These are phyloP conservation scores for Zarea fungicola DNA, from an alignment of 2,329 filamentous ascomycete species.

Conservation along the genomic window DNA sequence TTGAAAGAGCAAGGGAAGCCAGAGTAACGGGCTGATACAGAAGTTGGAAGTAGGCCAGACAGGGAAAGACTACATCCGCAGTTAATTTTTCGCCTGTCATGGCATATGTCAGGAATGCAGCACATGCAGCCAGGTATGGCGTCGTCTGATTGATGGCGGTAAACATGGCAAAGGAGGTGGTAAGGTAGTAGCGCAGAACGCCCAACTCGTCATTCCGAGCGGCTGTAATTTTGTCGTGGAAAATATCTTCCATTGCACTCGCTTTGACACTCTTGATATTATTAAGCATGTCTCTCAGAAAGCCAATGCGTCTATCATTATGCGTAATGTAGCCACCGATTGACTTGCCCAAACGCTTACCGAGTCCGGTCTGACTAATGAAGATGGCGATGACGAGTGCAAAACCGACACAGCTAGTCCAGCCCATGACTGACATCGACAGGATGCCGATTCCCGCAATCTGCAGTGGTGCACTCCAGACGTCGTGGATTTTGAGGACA, in stretches of 20 bases:
- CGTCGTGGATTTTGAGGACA: conserved; percentile 10
- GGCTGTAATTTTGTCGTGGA: conserved; percentile 1
- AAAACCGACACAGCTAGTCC: conserved; percentile 8
- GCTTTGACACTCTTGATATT: conserved; percentile 11
- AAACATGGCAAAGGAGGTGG: conserved; percentile 11
- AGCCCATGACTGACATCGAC: conserved; percentile 1
- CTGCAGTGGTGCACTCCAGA: conserved; percentile 11
- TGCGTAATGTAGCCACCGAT: conserved; percentile 4
- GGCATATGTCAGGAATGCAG: conserved; percentile 3
- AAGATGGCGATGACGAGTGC: conserved; percentile 3
- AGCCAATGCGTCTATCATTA: conserved; percentile 3
- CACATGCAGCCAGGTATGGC: conserved; percentile 6
- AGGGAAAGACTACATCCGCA: conserved; percentile 2
- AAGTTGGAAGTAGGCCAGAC: conserved; percentile 4
- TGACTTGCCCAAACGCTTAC: background rate
- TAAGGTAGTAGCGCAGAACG: conserved; percentile 1
- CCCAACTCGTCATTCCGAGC: background rate
- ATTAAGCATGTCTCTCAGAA: conserved; percentile 4
- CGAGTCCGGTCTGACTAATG: conserved; percentile 1
- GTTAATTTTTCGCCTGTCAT: background rate
- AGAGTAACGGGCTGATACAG: conserved; percentile 6
- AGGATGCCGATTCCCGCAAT: conserved; percentile 3
- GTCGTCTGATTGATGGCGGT: conserved; percentile 10
- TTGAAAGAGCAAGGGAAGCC: background rate
- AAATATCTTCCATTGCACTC: conserved; percentile 5